phyloP scores from a whole-genome alignment of 78 protist species.

The Anaeramoeba ignava region DNA sequence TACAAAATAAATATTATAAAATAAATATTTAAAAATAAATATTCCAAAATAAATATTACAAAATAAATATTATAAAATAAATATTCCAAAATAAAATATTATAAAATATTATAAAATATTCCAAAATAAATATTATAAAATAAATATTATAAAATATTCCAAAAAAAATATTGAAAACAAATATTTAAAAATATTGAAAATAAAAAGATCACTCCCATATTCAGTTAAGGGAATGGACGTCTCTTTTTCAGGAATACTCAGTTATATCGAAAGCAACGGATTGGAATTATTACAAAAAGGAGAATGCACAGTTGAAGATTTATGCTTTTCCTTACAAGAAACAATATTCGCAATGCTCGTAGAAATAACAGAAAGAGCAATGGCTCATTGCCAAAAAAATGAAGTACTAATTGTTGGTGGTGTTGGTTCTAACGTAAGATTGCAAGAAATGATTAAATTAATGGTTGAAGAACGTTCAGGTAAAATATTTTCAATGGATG shows the following conservation, averaged over 20 bases:
- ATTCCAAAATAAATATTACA: no score
- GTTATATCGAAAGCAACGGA: constrained; percentile 34
- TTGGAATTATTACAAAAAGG: constrained; percentile 7
- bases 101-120: no score
- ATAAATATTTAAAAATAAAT: no score
- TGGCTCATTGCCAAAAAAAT: constrained; percentile 76
- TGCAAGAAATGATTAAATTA: constrained; percentile 69
- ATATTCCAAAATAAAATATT: no score
- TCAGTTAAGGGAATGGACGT: constrained; percentile 91
- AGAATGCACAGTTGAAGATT: constrained; percentile 49
- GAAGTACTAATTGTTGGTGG: constrained; percentile 97
- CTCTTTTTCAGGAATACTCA: constrained; percentile 77
- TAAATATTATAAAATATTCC: no score
- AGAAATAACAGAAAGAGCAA: constrained; percentile 94
- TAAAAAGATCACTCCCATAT: no score
- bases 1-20: no score
- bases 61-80: no score
- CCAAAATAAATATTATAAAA: no score
- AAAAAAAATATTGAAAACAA: no score
- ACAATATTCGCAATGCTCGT: constrained; percentile 93
- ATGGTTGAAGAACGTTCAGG: constrained; percentile 87
- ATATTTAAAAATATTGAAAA: no score
- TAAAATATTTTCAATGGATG: constrained; percentile 68
- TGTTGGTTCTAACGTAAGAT: constrained; percentile 77
- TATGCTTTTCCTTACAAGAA: constrained; percentile 82